Evolutionary conservation across 2,329 filamentous ascomycete genomes (phyloP), one percentile per base, ranked within the genome.

Genomic region (Cryphonectria japonica): DNA sequence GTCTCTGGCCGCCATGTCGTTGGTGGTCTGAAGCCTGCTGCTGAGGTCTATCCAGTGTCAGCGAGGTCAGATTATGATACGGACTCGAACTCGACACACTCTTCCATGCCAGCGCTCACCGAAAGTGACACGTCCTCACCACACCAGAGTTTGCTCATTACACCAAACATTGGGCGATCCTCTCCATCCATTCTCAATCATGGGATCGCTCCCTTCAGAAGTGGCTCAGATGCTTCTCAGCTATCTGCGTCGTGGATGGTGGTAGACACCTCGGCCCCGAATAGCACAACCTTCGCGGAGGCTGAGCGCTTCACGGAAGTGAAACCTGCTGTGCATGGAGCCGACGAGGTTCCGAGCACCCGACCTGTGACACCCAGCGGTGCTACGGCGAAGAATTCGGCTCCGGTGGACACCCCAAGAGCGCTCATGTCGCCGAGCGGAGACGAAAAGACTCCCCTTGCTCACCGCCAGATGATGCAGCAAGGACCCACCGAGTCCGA

Each of bases 91-190:
- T 76, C 76, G 8, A 77, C 76, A 0, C 73, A 75, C 26, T 78
- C 79, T 3, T 78, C 78, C 3, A 79, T 79, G 19, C 79, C 79
- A 22, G 78, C 73, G 1, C 72, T 80, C 32, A 80, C 77, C 71
- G 74, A 72, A n/a, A 78, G 78, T 32, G 74, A 70, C 4, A 75
- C 75, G 11, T 74, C 76, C 0, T 79, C 79, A 4, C 78, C 77
- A 46, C 73, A 76, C n/a, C 71, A 76, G 60, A 80, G 78, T 72
- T 26, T 78, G 29, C 65, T 78, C 26, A 74, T 74, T 22, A 79
- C 79, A 22, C 78, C 79, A 8, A 69, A 66, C 7, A 72, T 69
- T 50, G 37, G 71, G 16, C 73, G 75, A 61, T 72, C 72, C 19
- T 26, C 70, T 7, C 73, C 73, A 54, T 72, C 71, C 43, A 43